Base-by-base conservation (phyloP, 2,329 filamentous ascomycete genomes). In the Fusarium ambrosium region DNA sequence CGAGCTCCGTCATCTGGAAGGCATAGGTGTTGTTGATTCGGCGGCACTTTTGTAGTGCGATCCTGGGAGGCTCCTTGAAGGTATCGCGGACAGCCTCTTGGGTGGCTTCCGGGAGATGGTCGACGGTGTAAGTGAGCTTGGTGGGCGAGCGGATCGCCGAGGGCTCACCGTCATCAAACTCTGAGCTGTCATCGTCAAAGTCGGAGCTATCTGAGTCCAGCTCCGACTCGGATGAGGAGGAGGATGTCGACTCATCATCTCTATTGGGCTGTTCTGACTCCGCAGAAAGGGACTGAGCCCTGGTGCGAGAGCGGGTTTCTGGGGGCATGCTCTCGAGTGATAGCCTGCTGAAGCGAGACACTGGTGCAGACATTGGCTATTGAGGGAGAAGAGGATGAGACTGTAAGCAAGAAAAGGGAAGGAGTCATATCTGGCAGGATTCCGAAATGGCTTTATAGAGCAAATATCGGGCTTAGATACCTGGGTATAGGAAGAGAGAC, bases 1-100 rank as follows among this genome's bases (percentile, higher is more conserved):
- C 86, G 3, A 87, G 80, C 78, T 90, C 89, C 5, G 87, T 87
- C 82, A 91, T 85, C 75, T 89, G 85, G 69, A 90, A 90, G 58
- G 88, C 87, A 66, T 88, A 89, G 22, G 87, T 86, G 69, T 87
- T 77, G 27, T 85, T 83, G 51, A 86, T 83, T 45, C 85, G 82
- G 24, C 86, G 84, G 68, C 88, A 90, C 64, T 85, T 85, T 73
- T 89, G 85, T 8, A 90, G 80, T 0, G 85, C 82, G 68, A 91
- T 85, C 68, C 84, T 83, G 3, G 88, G 86, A 0, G 87, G 85
- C 13, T 88, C 85, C 36, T 81, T 81, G 70, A 89, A 87, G 27
- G 86, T 81, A 58, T 86, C 85, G 18, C 85, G 82, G 10, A 89
- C 82, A 3, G 80, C 76, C 8, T 81, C 76, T 61, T 84, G 84